Conservation (phyloP, 78 protist species). For the Dictyostelium citrinum region DNA sequence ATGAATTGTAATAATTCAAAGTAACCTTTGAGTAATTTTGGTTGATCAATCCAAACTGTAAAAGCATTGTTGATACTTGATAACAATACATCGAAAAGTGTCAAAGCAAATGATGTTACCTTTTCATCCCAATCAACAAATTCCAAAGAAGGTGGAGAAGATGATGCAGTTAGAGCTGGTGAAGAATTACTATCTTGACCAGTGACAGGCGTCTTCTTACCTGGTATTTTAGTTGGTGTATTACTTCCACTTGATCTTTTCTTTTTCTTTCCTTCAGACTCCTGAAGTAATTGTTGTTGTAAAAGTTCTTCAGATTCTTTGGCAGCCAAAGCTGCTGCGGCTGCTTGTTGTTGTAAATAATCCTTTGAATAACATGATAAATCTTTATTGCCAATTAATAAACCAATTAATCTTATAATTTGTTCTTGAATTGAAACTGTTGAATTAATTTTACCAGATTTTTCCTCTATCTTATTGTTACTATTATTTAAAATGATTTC, state of each 20-base stretch:
- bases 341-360: background rate
- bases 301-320: background rate
- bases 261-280: constrained; percentile 12
- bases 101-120: background rate
- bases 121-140: constrained; percentile 57
- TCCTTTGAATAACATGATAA: constrained; percentile 3
- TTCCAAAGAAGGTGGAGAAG: background rate
- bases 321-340: background rate
- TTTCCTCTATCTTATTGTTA: background rate
- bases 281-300: background rate
- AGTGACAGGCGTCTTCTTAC: background rate
- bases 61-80: constrained; percentile 5
- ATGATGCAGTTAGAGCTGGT: background rate
- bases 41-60: constrained; percentile 18
- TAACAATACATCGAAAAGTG: background rate
- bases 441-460: background rate
- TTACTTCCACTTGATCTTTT: background rate
- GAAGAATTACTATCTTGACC: background rate
- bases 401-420: constrained; percentile 29
- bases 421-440: constrained; percentile 27
- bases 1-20: constrained; percentile 32
- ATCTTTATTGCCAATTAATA: constrained; percentile 33
- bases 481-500: background rate
- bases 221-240: background rate
- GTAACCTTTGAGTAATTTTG: constrained; percentile 35